These are phyloP conservation scores for Fraxinus sp. DNA, from an alignment of 305 asterid genomes.

Conservation along the genomic window DNA sequence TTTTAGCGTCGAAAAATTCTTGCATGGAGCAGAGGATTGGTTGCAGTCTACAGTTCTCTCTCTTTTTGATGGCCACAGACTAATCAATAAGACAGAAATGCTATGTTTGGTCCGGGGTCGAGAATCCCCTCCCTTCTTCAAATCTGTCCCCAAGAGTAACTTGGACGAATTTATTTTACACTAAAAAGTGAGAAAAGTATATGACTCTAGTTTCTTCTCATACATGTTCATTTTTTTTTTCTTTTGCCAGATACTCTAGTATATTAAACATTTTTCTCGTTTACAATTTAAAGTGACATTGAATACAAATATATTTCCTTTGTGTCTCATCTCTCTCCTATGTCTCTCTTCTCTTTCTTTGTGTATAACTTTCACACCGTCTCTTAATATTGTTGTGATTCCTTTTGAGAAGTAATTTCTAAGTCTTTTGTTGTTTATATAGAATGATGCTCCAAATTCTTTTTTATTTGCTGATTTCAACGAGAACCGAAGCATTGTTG, in stretches of 20 bases:
- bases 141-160: not conserved
- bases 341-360: no score
- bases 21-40: constrained; percentile 65
- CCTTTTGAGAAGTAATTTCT: no score
- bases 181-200: not conserved
- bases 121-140: not conserved
- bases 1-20: constrained; percentile 43
- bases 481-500: no score
- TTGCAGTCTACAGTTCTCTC: constrained; percentile 50
- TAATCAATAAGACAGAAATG: not conserved
- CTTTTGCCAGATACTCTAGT: not conserved
- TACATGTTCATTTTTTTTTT: not conserved
- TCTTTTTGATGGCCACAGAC: constrained; percentile 16
- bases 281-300: no score
- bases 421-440: no score
- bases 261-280: no score
- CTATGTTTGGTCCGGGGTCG: not conserved
- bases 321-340: no score
- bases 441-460: no score
- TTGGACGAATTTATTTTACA: not conserved
- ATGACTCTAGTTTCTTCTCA: not conserved
- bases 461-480: no score
- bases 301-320: no score
- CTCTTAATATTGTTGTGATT: no score
- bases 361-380: no score